Evolutionary conservation across 164 flowering plant genomes (phyloP), one percentile per base, ranked within the genome.

Genomic region (Stephania cephalantha): DNA sequence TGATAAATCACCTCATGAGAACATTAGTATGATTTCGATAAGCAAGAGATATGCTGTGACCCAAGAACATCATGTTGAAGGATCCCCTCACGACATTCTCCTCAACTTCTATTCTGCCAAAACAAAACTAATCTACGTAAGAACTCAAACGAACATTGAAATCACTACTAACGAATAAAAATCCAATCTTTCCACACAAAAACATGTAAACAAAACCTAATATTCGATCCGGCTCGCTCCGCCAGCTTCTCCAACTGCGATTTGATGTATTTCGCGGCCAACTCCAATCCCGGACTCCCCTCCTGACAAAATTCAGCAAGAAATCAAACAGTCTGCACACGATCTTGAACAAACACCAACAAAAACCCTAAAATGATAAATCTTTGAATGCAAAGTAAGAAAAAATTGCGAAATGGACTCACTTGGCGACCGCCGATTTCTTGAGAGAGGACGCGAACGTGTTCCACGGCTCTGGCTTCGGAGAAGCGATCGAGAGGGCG

Each of bases 361-460:
- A 25, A 25, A 25, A 25, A 25, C 25, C 42, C 42, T 4, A 35
- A 35, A 35, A 35, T 35, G 42, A 50, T 50, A 1, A 7, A 35
- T 35, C 42, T 58, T 58, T 15, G 64, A 3, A 58, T n/a, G 18
- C 42, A 58, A 58, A 25, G 5, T 1, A n/a, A 15, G 64, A 58
- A 15, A 58, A 58, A 58, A 2, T 15, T 15, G 17, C 64, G 7
- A 58, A n/a, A 3, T 9, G 1, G 6, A 77, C 90, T 79, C 53
- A 91, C 99, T 83, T 95, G 98, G 25, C 98, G 99, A 61, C 93
- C 88, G 53, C 78, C 89, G 79, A 94, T 94, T n/a, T 91, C 91
- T 50, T 89, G 18, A 22, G 98, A 20, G 77, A 95, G 72, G 3
- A 87, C 85, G 0, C 89, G 85, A 15, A 95, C 82, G 71, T 95